Evolutionary conservation across 2,329 filamentous ascomycete genomes (phyloP), one percentile per base, ranked within the genome.

Genomic region (Colletotrichum tropicicola): DNA sequence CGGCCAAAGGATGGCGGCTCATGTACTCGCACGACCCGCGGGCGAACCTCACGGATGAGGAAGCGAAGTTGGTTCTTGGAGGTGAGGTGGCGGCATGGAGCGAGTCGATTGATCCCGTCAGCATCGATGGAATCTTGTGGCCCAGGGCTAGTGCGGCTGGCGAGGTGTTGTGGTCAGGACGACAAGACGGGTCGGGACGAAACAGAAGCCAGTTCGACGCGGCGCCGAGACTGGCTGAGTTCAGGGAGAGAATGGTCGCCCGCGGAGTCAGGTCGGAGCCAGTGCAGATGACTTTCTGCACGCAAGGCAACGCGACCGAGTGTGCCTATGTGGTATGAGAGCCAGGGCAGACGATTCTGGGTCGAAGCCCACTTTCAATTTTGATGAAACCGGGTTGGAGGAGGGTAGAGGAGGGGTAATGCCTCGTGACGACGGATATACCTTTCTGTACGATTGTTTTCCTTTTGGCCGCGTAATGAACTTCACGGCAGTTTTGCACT

Each of bases 51-150:
- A 85, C 90, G 0, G 78, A 77, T 9, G 83, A 89, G 25, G 77
- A 88, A 44, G 86, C 88, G 25, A 83, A 90, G 72, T 85, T 92
- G 12, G 90, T 97, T 3, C 76, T 96, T 8, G 94, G 94, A 45
- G 94, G 93, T 25, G 94, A 97, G 79, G 88, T 91, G 15, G 91
- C 92, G 59, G 86, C 93, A 62, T 97, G 93, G 93, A 87, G 86
- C 68, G 94, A 97, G 80, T 91, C 90, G n/a, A 84, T 86, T 66
- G 94, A 97, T 76, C 79, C 87, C 3, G 80, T 88, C n/a, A 94
- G 90, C 74, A 75, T 97, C 13, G 92, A 97, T 78, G 80, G 81
- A 35, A 88, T 92, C 76, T 79, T 95, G 8, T 97, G 93, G 93
- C 93, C 93, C 7, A 85, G 93, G 6, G 88, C 87, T 2, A 86